phyloP scores from a whole-genome alignment of 441 rosid genomes.

The Sinapis alba region DNA sequence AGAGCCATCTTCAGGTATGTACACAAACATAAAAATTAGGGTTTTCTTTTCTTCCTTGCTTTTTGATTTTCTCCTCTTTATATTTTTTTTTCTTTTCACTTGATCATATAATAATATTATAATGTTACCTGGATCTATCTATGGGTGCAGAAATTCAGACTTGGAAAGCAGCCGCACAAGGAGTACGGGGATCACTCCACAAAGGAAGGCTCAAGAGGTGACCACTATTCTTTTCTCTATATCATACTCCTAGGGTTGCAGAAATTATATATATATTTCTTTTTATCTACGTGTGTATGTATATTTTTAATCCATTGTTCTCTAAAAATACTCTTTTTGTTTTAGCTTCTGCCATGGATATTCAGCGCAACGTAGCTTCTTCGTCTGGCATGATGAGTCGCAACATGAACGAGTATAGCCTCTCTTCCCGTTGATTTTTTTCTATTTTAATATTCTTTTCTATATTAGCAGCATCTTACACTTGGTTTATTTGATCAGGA shows the following conservation, averaged over 20 bases:
- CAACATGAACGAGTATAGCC: conserved; percentile 86
- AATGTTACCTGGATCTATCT: conserved; percentile 4
- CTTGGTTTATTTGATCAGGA: conserved; percentile 68
- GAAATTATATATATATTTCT: background rate
- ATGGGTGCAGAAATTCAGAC: conserved; percentile 84
- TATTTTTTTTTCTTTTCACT: conserved; percentile 12
- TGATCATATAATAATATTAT: conserved; percentile 11
- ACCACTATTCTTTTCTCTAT: conserved; percentile 39
- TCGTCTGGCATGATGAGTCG: conserved; percentile 91
- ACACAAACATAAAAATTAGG: conserved; percentile 35
- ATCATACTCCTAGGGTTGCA: conserved; percentile 34
- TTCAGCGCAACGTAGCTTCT: conserved; percentile 81
- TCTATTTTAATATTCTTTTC: background rate
- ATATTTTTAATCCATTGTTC: background rate
- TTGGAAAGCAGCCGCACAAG: conserved; percentile 99
- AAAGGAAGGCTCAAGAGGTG: conserved; percentile 77
- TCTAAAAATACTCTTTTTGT: background rate
- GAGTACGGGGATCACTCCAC: conserved; percentile 92
- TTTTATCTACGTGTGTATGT: background rate
- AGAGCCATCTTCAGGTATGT: conserved; percentile 99
- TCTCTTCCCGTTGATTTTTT: background rate
- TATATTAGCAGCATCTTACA: conserved; percentile 45
- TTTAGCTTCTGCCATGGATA: conserved; percentile 76
- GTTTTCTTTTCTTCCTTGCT: conserved; percentile 37
- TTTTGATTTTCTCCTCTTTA: conserved; percentile 26